These are phyloP conservation scores for Globisporangium canariense DNA, from an alignment of 352 stramenopile genomes.

Conservation along the genomic window DNA sequence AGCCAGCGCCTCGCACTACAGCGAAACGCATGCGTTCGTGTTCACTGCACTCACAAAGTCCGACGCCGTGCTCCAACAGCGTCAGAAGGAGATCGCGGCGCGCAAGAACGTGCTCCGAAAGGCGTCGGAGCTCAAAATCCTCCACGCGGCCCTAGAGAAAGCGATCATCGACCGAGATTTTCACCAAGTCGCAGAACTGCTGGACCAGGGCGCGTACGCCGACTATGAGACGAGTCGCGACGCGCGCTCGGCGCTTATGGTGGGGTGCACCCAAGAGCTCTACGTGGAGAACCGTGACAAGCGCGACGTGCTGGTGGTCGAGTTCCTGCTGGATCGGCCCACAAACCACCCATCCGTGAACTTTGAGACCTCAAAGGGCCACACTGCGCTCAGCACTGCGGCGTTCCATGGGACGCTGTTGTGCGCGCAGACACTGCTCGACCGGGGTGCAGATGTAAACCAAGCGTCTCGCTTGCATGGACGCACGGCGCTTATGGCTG, in stretches of 20 bases:
- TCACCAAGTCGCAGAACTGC: conserved; percentile 21
- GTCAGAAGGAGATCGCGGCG: conserved; percentile 28
- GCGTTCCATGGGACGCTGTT: conserved; percentile 44
- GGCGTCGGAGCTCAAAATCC: conserved; percentile 30
- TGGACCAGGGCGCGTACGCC: conserved; percentile 60
- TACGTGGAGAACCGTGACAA: conserved; percentile 57
- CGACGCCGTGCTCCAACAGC: conserved; percentile 17
- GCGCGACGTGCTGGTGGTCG: conserved; percentile 45
- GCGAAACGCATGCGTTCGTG: conserved; percentile 33
- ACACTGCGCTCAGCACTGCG: conserved; percentile 42
- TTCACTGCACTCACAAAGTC: conserved; percentile 21
- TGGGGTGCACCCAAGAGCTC: conserved; percentile 50
- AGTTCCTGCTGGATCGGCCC: conserved; percentile 52
- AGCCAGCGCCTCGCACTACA: conserved; percentile 30
- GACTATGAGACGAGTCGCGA: conserved; percentile 54
- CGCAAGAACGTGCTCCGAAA: conserved; percentile 52
- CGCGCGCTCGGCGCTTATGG: conserved; percentile 45
- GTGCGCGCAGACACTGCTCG: conserved; percentile 49
- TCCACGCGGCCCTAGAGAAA: conserved; percentile 44
- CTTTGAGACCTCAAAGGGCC: conserved; percentile 49
- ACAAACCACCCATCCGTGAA: conserved; percentile 56
- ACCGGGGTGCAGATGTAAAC: conserved; percentile 56
- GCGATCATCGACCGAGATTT: conserved; percentile 52
- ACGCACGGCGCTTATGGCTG: conserved; percentile 59
- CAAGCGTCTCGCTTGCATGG: conserved; percentile 23